A percentile compares a stretch with the other conserved stretches of the same genome.
phyloP scores from a whole-genome alignment of 768 basidiomycete species.

The Leucogyrophana mollusca region DNA sequence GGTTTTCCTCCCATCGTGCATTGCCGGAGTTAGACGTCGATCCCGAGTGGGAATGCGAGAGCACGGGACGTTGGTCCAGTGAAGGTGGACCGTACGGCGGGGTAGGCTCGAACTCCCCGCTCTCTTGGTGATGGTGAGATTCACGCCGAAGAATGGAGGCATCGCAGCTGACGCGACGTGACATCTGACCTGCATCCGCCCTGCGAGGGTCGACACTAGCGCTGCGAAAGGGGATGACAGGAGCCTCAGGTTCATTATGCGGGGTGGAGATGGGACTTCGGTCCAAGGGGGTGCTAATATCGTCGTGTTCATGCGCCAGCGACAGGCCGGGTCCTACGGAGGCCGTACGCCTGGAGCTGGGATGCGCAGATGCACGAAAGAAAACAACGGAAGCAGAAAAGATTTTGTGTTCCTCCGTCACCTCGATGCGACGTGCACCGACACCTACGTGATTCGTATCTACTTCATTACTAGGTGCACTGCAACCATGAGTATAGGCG shows the following conservation, averaged over 20 bases:
- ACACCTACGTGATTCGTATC: constrained; percentile 37
- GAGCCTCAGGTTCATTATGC: not conserved
- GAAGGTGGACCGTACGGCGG: constrained; percentile 32
- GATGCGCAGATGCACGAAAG: constrained; percentile 58
- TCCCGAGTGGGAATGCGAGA: not conserved
- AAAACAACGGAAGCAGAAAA: constrained; percentile 70
- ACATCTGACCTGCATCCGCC: constrained; percentile 2
- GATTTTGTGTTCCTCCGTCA: constrained; percentile 74
- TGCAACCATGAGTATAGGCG: constrained; percentile 4
- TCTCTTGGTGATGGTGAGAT: constrained; percentile 22
- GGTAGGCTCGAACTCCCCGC: constrained; percentile 17
- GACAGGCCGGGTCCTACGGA: constrained; percentile 21
- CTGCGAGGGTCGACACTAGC: constrained; percentile 8
- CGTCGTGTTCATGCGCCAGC: constrained; percentile 8
- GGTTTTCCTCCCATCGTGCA: constrained; percentile 5
- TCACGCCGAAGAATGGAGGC: constrained; percentile 13
- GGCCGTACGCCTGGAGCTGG: constrained; percentile 20
- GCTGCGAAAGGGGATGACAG: constrained; percentile 5
- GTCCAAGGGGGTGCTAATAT: not conserved
- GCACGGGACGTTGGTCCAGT: not conserved
- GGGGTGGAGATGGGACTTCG: not conserved
- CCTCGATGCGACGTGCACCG: constrained; percentile 71
- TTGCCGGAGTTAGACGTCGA: not conserved
- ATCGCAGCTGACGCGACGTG: constrained; percentile 11
- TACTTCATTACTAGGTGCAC: constrained; percentile 1